These are phyloP conservation scores for Lepidium aucheri DNA, from an alignment of 345 rosid species.

Conservation along the genomic window DNA sequence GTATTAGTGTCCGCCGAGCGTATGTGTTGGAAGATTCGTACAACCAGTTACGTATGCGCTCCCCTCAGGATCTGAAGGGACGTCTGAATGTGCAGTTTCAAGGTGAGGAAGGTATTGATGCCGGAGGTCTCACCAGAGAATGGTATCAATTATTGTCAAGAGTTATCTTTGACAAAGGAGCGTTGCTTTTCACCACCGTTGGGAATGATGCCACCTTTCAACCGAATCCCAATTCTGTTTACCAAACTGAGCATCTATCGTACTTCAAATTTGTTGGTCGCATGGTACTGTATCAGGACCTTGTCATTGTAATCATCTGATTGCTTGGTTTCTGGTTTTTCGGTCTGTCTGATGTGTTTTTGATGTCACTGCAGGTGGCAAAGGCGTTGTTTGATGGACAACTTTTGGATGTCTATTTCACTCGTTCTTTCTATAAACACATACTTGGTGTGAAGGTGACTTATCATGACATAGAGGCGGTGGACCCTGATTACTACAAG, in stretches of 20 bases:
- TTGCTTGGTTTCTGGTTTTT: constrained; percentile 1
- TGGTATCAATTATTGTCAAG: constrained; percentile 97
- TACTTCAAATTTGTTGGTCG: constrained; percentile 96
- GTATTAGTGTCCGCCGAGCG: constrained; percentile 83
- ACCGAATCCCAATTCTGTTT: constrained; percentile 95
- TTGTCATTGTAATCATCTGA: not conserved
- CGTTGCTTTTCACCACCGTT: constrained; percentile 90
- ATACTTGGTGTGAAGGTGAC: constrained; percentile 95
- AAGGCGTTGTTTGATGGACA: constrained; percentile 95
- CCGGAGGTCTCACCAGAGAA: constrained; percentile 95
- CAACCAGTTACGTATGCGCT: constrained; percentile 92
- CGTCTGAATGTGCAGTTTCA: constrained; percentile 91
- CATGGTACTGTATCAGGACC: constrained; percentile 51
- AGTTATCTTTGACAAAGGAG: constrained; percentile 91
- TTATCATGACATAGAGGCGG: constrained; percentile 98
- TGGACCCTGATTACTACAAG: constrained; percentile 98
- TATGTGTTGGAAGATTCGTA: constrained; percentile 96
- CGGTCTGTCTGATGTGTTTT: constrained; percentile 2
- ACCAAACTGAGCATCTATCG: constrained; percentile 93
- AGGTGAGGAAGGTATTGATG: constrained; percentile 99
- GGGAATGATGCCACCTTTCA: constrained; percentile 93
- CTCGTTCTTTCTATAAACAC: constrained; percentile 93
- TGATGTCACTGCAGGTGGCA: constrained; percentile 60
- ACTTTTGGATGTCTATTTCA: constrained; percentile 93
- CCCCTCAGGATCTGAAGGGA: constrained; percentile 84